These are phyloP conservation scores for Tuber borchii DNA, from an alignment of 495 filamentous ascomycete species.

Conservation along the genomic window DNA sequence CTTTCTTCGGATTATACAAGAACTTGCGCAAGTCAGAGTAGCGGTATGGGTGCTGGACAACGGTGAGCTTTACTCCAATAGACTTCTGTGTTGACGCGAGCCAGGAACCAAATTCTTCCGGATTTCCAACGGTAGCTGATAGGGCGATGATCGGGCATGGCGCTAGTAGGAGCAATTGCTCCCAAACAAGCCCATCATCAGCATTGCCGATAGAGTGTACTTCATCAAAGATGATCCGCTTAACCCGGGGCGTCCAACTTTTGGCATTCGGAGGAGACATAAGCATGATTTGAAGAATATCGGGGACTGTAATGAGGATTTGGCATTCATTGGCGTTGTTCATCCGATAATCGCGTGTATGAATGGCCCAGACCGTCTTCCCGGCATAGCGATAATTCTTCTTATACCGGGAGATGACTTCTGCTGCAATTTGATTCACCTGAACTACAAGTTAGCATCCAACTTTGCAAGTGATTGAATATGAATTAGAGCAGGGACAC, in stretches of 20 bases:
- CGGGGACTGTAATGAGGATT: constrained; percentile 70
- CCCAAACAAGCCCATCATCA: constrained; percentile 75
- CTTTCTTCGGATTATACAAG: constrained; percentile 49
- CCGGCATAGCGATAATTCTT: constrained; percentile 53
- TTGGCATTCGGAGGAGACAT: constrained; percentile 59
- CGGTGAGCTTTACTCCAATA: constrained; percentile 53
- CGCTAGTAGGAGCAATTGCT: constrained; percentile 66
- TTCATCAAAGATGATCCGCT: constrained; percentile 75
- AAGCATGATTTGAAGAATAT: constrained; percentile 73
- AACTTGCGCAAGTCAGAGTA: constrained; percentile 74
- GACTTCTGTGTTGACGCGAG: constrained; percentile 53
- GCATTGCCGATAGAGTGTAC: constrained; percentile 72
- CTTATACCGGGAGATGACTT: constrained; percentile 60
- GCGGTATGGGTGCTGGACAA: constrained; percentile 59
- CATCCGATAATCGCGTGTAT: constrained; percentile 66
- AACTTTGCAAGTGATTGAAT: constrained; percentile 16
- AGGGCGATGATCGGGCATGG: constrained; percentile 74
- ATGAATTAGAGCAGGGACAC: constrained; percentile 13
- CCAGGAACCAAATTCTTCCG: constrained; percentile 62
- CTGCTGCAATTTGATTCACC: constrained; percentile 73
- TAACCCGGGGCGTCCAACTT: constrained; percentile 59
- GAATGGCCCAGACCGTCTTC: constrained; percentile 70
- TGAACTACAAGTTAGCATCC: constrained; percentile 3
- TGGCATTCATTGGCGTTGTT: constrained; percentile 67
- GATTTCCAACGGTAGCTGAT: constrained; percentile 73